Conservation (phyloP, 1,139 yeast genomes). For the Hemisphaericaspora xylofermentans region DNA sequence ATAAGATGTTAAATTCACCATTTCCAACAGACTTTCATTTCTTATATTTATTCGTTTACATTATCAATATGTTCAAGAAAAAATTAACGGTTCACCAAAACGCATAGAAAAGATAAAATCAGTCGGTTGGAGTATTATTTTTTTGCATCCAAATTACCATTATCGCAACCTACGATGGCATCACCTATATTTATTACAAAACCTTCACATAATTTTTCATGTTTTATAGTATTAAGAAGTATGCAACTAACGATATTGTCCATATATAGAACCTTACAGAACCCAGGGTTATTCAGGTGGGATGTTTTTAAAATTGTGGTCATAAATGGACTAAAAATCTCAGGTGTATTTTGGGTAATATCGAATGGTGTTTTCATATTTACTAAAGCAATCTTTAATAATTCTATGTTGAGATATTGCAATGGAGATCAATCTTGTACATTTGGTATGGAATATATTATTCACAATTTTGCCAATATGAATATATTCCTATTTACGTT, state of each 20-base stretch:
- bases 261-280: slow-evolving; percentile 46
- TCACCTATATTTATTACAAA: slow-evolving; percentile 26
- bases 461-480: slow-evolving; percentile 38
- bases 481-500: slow-evolving; percentile 44
- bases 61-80: no score
- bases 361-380: slow-evolving; percentile 33
- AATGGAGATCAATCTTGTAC: background rate
- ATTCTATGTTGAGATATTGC: background rate
- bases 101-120: no score
- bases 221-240: slow-evolving; percentile 51
- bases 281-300: slow-evolving; percentile 35
- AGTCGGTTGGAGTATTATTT: no score
- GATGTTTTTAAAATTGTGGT: slow-evolving; percentile 33
- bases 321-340: slow-evolving; percentile 28
- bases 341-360: slow-evolving; percentile 36
- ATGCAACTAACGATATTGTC: slow-evolving; percentile 53
- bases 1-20: no score
- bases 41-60: no score
- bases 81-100: no score
- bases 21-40: no score
- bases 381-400: slow-evolving; percentile 11
- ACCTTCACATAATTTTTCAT: slow-evolving; percentile 34
- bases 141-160: slow-evolving; percentile 1
- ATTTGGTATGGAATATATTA: slow-evolving; percentile 26
- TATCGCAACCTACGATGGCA: slow-evolving; percentile 21